phyloP scores from a whole-genome alignment of 805 yeast species.

The Brettanomyces anomalus region DNA sequence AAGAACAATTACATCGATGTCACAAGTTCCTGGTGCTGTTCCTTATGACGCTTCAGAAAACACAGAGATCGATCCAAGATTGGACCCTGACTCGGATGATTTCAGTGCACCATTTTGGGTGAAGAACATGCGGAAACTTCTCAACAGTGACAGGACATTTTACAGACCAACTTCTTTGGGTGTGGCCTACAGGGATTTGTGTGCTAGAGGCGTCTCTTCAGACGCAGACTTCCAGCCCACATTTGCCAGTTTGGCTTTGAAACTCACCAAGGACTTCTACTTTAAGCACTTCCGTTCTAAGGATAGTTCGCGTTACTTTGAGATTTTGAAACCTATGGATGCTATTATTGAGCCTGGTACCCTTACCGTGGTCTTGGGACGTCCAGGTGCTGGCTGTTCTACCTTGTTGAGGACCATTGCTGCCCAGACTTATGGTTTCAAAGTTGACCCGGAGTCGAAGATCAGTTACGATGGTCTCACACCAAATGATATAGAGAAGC shows the following conservation, averaged over 20 bases:
- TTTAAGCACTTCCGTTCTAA: constrained; percentile 17
- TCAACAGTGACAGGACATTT: constrained; percentile 48
- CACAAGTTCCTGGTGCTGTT: constrained; percentile 39
- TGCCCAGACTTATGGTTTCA: constrained; percentile 51
- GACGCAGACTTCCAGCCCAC: constrained; percentile 63
- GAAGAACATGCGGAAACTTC: constrained; percentile 48
- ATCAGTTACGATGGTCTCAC: constrained; percentile 49
- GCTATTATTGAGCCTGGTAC: constrained; percentile 56
- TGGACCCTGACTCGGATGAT: constrained; percentile 52
- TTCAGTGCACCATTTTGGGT: constrained; percentile 62
- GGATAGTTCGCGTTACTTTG: constrained; percentile 30
- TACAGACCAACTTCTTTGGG: constrained; percentile 55
- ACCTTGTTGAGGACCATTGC: constrained; percentile 55
- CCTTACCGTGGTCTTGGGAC: constrained; percentile 61
- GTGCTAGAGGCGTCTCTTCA: constrained; percentile 58
- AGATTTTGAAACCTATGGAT: constrained; percentile 58
- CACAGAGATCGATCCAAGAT: constrained; percentile 26
- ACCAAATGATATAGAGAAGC: constrained; percentile 38
- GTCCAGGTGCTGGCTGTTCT: constrained; percentile 80
- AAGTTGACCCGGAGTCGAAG: constrained; percentile 35
- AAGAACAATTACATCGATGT: constrained; percentile 38
- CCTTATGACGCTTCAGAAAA: constrained; percentile 21
- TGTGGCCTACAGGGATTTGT: constrained; percentile 45
- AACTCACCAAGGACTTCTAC: constrained; percentile 24
- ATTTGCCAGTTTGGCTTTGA: constrained; percentile 34